These are phyloP conservation scores for Lunasporangiospora selenospora DNA, from an alignment of 192 early-diverging fungal genomes.

Conservation along the genomic window DNA sequence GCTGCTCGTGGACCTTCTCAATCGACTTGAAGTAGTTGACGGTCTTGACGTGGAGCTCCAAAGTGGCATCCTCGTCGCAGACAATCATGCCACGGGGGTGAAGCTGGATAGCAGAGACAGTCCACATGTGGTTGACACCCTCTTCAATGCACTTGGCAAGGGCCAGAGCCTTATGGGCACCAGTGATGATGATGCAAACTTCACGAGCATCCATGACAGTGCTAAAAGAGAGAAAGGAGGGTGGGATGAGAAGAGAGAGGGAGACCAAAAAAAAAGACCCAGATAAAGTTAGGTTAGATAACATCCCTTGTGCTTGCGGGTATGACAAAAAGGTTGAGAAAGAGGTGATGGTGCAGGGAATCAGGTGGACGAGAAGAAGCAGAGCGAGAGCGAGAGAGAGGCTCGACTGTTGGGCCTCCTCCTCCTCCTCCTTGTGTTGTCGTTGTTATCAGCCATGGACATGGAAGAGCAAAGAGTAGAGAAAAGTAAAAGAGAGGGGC, in stretches of 20 bases:
- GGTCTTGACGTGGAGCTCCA: constrained; percentile 90
- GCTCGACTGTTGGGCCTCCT: neutral
- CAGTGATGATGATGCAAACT: constrained; percentile 85
- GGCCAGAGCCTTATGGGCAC: constrained; percentile 84
- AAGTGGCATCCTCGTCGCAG: constrained; percentile 88
- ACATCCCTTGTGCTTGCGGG: constrained; percentile 7
- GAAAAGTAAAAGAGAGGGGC: neutral
- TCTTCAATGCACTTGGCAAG: constrained; percentile 85
- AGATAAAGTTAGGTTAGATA: constrained; percentile 16
- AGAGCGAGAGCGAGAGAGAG: neutral
- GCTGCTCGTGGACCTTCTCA: constrained; percentile 79
- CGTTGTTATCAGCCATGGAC: neutral
- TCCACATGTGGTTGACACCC: constrained; percentile 91
- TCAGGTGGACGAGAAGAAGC: neutral
- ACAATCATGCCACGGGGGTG: constrained; percentile 83
- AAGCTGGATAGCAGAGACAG: constrained; percentile 84
- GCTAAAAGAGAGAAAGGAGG: constrained; percentile 39
- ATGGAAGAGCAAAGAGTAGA: neutral
- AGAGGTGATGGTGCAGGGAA: too few species aligned
- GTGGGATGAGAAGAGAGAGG: neutral
- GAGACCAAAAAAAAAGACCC: neutral
- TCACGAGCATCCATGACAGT: constrained; percentile 90
- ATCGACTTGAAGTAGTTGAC: constrained; percentile 90
- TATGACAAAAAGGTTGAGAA: neutral
- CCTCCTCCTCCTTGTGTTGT: neutral